phyloP scores from a whole-genome alignment of 805 yeast genomes.

The Yamadazyma paraphyllophila region DNA sequence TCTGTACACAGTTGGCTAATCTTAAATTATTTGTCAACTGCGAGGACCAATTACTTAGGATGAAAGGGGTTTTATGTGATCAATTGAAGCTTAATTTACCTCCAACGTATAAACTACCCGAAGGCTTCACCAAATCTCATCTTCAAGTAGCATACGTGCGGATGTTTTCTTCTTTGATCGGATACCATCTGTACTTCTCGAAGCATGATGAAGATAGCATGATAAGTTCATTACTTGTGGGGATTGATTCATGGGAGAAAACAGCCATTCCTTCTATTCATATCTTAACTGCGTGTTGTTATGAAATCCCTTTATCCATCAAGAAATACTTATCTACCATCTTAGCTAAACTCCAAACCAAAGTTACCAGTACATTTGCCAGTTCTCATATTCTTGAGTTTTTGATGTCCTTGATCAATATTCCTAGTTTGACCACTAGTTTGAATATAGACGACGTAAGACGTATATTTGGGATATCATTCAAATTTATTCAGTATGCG shows the following conservation, averaged over 20 bases:
- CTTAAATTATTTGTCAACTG: slow-evolving; percentile 47
- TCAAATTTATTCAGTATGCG: slow-evolving; percentile 73
- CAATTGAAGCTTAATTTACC: slow-evolving; percentile 56
- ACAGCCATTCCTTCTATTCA: slow-evolving; percentile 79
- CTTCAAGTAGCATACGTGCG: slow-evolving; percentile 65
- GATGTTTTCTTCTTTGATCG: slow-evolving; percentile 59
- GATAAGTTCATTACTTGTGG: slow-evolving; percentile 56
- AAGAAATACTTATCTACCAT: slow-evolving; percentile 68
- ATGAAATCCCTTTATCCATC: slow-evolving; percentile 72
- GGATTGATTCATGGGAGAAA: slow-evolving; percentile 72
- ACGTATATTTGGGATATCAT: slow-evolving; percentile 79
- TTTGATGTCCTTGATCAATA: slow-evolving; percentile 59
- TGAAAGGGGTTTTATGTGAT: slow-evolving; percentile 53
- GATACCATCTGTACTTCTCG: slow-evolving; percentile 54
- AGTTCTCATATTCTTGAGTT: slow-evolving; percentile 77
- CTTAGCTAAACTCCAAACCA: slow-evolving; percentile 69
- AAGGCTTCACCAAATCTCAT: slow-evolving; percentile 51
- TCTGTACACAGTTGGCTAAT: slow-evolving; percentile 68
- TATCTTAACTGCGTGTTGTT: slow-evolving; percentile 72
- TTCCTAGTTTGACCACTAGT: slow-evolving; percentile 66
- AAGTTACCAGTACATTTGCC: slow-evolving; percentile 67
- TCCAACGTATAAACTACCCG: slow-evolving; percentile 37
- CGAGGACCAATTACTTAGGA: slow-evolving; percentile 34
- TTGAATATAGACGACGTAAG: slow-evolving; percentile 76
- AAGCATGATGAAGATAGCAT: slow-evolving; percentile 63